These are phyloP conservation scores for Cyathus striatus DNA, from an alignment of 768 basidiomycete species.

Conservation along the genomic window DNA sequence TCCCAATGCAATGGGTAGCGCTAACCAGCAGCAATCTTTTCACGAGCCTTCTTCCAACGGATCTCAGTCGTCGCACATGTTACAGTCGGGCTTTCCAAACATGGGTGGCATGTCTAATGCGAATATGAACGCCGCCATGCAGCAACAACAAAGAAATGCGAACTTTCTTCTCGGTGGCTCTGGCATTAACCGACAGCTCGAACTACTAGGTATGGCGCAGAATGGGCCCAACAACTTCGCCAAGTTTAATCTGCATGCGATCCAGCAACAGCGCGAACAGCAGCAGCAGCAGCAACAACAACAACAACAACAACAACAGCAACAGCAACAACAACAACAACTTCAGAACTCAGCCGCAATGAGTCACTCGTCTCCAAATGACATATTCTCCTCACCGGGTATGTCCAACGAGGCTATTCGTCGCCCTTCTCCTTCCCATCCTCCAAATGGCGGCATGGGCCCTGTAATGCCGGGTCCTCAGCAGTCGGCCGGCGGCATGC, in stretches of 20 bases:
- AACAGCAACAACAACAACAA: constrained; percentile 17
- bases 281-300: constrained; percentile 22
- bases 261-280: constrained; percentile 22
- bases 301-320: constrained; percentile 24
- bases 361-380: constrained; percentile 31
- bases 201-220: constrained; percentile 39
- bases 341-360: too few species aligned
- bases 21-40: constrained; percentile 25
- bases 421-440: constrained; percentile 40
- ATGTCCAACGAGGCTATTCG: constrained; percentile 41
- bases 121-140: constrained; percentile 11
- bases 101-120: constrained; percentile 29
- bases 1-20: constrained; percentile 17
- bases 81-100: constrained; percentile 32
- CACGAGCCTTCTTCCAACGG: constrained; percentile 26
- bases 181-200: constrained; percentile 32
- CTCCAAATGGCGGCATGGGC: constrained; percentile 19
- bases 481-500: background rate
- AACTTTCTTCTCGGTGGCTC: constrained; percentile 7
- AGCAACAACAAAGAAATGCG: constrained; percentile 14
- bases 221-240: constrained; percentile 31
- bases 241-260: constrained; percentile 24
- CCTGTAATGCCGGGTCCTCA: constrained; percentile 10
- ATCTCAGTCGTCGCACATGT: constrained; percentile 31
- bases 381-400: constrained; percentile 45